Base-by-base conservation (phyloP, 1,284 basidiomycete species). In the Microbotryum scabiosae region DNA sequence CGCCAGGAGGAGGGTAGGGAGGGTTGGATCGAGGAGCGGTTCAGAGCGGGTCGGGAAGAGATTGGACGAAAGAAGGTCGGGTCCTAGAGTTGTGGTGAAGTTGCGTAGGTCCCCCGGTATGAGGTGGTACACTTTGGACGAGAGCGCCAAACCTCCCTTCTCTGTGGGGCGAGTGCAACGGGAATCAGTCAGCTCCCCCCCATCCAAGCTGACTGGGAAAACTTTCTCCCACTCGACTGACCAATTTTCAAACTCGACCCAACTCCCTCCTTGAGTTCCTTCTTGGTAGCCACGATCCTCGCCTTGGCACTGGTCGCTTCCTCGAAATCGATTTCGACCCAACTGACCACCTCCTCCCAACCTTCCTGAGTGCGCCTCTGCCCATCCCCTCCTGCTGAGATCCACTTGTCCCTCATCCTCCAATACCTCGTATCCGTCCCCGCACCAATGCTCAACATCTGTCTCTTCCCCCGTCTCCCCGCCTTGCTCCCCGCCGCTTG, bases 341-440 rank as follows among this genome's bases (percentile, higher is more conserved):
- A 98, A 30, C 23, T 51, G 8, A 41, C 43, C 57, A 60, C 1
- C 5, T 23, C 64, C 86, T 66, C 26, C 73, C 68, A 32, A 81
- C 78, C 59, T 79, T 79, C 64, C 78, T 74, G 43, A 78, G 74
- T 12, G 82, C 80, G n/a, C 28, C 81, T 80, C 84, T 86, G 28
- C 45, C 26, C 26, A 16, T 18, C 41, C 52, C 2, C 47, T 28
- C 3, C 57, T 21, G 20, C 57, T 26, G 51, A 51, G 28, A 44
- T 32, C 45, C 44, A 49, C 25, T 43, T 82, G 85, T 78, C 77
- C 77, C 81, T 81, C 69, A 94, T 78, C 58, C 91, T 79, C 91
- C 92, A 97, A 75, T 88, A 97, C 51, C 93, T 78, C 16, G 90
- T 90, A 76, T 97, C 92, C 70, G 89, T 96, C 1, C 92, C 92